Conservation (phyloP, 139 green algal species). For the Haematococcus sp. region DNA sequence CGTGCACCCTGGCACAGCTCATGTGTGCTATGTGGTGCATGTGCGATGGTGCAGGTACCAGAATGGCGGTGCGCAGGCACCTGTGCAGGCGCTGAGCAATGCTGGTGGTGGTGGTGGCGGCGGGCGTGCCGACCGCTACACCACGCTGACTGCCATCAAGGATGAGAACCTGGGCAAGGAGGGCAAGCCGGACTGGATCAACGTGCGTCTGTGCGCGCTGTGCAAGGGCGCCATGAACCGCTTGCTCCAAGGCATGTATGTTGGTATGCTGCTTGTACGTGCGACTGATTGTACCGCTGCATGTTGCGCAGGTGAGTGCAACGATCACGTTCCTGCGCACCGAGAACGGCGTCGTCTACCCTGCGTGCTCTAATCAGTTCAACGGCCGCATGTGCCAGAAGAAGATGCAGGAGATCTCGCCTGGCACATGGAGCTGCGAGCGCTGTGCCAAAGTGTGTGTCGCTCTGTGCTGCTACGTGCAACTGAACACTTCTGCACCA, state of each 20-base stretch:
- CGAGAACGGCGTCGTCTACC: conserved; percentile 50
- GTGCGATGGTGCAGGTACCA: conserved; percentile 35
- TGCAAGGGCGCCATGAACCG: too few species aligned
- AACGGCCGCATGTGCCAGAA: conserved; percentile 74
- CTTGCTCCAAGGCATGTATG: neutral
- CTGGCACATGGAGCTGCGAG: conserved; percentile 34
- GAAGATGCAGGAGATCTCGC: conserved; percentile 57
- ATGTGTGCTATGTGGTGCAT: neutral
- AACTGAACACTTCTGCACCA: too few species aligned
- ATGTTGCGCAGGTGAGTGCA: conserved; percentile 25
- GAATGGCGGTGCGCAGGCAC: conserved; percentile 24
- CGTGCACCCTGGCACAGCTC: neutral
- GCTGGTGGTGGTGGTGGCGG: conserved; percentile 41
- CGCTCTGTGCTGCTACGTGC: too few species aligned
- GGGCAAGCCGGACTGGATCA: conserved; percentile 68
- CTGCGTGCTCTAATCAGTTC: conserved; percentile 53
- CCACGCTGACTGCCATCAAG: conserved; percentile 70
- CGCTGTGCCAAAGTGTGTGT: conserved; percentile 8
- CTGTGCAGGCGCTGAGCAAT: conserved; percentile 45
- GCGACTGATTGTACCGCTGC: neutral
- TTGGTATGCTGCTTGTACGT: neutral
- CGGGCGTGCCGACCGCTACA: conserved; percentile 55
- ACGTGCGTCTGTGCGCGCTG: conserved; percentile 28
- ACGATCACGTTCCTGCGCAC: conserved; percentile 51
- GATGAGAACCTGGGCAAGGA: conserved; percentile 74